Conservation (phyloP, 306 rosid species). For the Ormosia emarginata region DNA sequence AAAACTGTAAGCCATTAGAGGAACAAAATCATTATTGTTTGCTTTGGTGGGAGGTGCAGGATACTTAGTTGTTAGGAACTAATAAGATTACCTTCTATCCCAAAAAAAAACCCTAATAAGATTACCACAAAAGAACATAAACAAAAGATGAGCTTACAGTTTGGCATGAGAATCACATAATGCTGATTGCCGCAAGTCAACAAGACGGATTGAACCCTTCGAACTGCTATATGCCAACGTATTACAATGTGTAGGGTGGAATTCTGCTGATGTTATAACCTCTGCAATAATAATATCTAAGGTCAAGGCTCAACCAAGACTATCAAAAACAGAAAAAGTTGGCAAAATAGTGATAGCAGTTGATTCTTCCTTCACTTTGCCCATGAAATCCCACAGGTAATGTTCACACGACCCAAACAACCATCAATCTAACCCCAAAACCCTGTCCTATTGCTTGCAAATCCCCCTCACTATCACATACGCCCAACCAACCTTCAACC, state of each 20-base stretch:
- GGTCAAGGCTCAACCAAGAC: constrained; percentile 18
- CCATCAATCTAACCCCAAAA: not conserved
- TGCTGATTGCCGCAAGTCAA: constrained; percentile 97
- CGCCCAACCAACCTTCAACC: not conserved
- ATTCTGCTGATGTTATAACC: constrained; percentile 99
- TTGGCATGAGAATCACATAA: constrained; percentile 93
- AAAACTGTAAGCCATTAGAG: not conserved
- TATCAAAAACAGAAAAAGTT: not conserved
- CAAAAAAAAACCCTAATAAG: not conserved
- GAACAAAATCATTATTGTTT: not conserved
- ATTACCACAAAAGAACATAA: not conserved
- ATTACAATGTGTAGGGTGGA: constrained; percentile 95
- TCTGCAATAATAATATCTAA: constrained; percentile 51
- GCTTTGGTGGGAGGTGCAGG: not conserved
- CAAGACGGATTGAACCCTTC: constrained; percentile 92
- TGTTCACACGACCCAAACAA: not conserved
- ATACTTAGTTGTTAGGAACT: not conserved
- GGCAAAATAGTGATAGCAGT: not conserved
- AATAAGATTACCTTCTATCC: not conserved
- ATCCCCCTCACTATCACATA: not conserved
- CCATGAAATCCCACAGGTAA: not conserved
- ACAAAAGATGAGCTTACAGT: constrained; percentile 53
- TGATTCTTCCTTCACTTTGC: constrained; percentile 7
- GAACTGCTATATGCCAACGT: constrained; percentile 97
- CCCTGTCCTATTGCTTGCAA: not conserved